phyloP scores from a whole-genome alignment of 176 grass and related monocot species.

The Sorghum bicolor region Sorghum_bicolor_NCBIv3 NC_012874.2:19094001-19094500 shows the following conservation, averaged over 20 bases:
- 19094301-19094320: slow-evolving; percentile 1
- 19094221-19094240: slow-evolving; percentile 25
- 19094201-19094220: slow-evolving; percentile 28
- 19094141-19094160: slow-evolving; percentile 46
- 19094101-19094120: slow-evolving; percentile 24
- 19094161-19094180: slow-evolving; percentile 33
- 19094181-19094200: slow-evolving; percentile 46
- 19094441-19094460: not conserved
- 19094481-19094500: not conserved
- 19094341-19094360: not conserved
- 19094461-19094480: not conserved
- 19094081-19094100: slow-evolving; percentile 43
- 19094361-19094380: not conserved
- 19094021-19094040: slow-evolving; percentile 36
- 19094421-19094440: not conserved
- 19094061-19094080: slow-evolving; percentile 48
- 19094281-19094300: slow-evolving; percentile 37
- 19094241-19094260: slow-evolving; percentile 32
- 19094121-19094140: slow-evolving; percentile 35
- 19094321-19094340: slow-evolving; percentile 14
- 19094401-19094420: not conserved
- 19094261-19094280: slow-evolving; percentile 22
- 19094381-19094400: slow-evolving; percentile 22
- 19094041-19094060: slow-evolving; percentile 34
- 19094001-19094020: slow-evolving; percentile 41